Conservation (phyloP, 306 rosid species). For the Trifolium subterraneum region DNA sequence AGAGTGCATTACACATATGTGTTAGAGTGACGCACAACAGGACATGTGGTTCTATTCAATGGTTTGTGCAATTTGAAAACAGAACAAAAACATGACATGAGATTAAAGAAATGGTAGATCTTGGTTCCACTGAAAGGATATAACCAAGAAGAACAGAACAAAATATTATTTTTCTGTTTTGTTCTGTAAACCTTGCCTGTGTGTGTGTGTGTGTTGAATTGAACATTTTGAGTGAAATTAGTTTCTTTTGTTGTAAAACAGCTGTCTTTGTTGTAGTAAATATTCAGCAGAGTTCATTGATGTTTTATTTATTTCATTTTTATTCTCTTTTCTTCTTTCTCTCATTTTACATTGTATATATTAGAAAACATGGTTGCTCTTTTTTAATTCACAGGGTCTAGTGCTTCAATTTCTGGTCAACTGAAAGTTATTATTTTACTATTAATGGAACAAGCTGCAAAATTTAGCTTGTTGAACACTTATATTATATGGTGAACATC, state of each 20-base stretch:
- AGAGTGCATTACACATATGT: background rate
- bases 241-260: conserved; percentile 19
- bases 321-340: background rate
- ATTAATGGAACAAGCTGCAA: conserved; percentile 3
- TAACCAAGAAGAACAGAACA: background rate
- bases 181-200: background rate
- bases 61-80: background rate
- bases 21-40: background rate
- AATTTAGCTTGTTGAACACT: conserved; percentile 5
- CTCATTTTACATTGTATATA: background rate
- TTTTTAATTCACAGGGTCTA: background rate
- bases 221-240: background rate
- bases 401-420: background rate
- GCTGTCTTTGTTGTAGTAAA: background rate
- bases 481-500: background rate
- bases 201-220: background rate
- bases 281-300: conserved; percentile 15
- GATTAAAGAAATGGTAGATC: background rate
- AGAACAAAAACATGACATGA: background rate
- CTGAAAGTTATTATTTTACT: background rate
- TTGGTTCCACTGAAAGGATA: background rate
- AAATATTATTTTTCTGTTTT: background rate
- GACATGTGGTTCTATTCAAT: background rate
- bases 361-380: background rate
- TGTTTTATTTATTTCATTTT: background rate